phyloP scores from a whole-genome alignment of 2,329 filamentous ascomycete genomes.

The Aspergillus eucalypticola region DNA sequence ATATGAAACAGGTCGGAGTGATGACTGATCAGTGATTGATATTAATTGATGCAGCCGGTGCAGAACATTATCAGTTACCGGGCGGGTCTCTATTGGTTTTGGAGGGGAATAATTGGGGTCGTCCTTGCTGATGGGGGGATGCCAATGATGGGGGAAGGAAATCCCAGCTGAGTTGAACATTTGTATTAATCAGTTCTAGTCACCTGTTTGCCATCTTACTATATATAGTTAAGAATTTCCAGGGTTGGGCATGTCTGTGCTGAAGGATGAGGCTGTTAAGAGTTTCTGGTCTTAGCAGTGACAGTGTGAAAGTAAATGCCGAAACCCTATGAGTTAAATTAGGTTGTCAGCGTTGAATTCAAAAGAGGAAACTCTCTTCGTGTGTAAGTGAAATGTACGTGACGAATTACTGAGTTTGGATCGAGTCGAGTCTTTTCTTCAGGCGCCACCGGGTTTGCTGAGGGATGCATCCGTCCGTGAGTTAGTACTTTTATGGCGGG shows the following conservation, averaged over 20 bases:
- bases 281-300: not conserved
- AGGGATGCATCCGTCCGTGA: not conserved
- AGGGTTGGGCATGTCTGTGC: not conserved
- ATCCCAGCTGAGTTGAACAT: no score
- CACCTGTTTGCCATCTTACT: not conserved
- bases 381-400: no score
- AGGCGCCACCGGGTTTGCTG: not conserved
- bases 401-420: not conserved
- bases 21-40: not conserved
- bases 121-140: constrained; percentile 4
- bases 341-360: not conserved
- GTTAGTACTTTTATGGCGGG: not conserved
- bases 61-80: not conserved
- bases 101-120: constrained; percentile 5
- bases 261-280: not conserved
- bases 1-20: no score
- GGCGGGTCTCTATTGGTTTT: constrained; percentile 1
- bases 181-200: not conserved
- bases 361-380: not conserved
- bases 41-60: not conserved
- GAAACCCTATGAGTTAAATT: not conserved
- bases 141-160: no score
- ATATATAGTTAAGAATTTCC: constrained; percentile 1
- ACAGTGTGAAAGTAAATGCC: not conserved
- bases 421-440: not conserved